Evolutionary conservation across 2,329 filamentous ascomycete species (phyloP), one percentile per base, ranked within the genome.

Genomic region (Lachnellula hyalina): DNA sequence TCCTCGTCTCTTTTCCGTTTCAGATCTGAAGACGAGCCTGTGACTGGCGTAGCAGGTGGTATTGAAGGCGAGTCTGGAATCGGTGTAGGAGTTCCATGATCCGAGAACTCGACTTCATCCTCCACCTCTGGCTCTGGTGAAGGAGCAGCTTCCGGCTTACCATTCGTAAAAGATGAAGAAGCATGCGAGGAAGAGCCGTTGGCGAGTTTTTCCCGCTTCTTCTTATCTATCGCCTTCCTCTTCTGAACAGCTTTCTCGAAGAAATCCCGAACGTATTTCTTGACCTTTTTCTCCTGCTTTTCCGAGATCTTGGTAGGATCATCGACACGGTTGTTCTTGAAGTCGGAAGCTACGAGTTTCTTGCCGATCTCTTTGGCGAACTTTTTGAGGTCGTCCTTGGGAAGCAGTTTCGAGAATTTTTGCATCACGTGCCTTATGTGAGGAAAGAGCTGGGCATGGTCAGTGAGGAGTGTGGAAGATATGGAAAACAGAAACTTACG

Each of bases 281-380:
- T 96, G 56, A 96, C 83, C 60, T 91, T 90, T 68, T 86, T 86
- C 64, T 86, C 82, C 65, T 94, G 89, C 68, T 90, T 92, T 36
- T 88, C 81, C 28, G 80, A 82, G 61, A 96, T 86, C 48, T 81
- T 82, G 23, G 83, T 89, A 0, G 91, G 93, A 66, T 96, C 86
- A 46, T 83, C 80, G 9, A 96, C 91, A n/a, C 90, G 86, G 47
- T 85, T 83, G 67, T 93, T 87, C 70, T 96, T 96, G 74, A 89
- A 96, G 70, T 97, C 93, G 0, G 90, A 94, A 17, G 89, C 83
- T 19, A 96, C 92, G 14, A 97, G 81, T 71, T 93, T 96, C 73
- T 96, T 96, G 54, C 85, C 85, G 47, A 93, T 81, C 70, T 86
- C 79, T 64, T 85, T 83, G 53, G 77, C 79, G 47, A 84, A 77